Base-by-base conservation (phyloP, 106 monocot species). In the Allium fistulosum region DNA sequence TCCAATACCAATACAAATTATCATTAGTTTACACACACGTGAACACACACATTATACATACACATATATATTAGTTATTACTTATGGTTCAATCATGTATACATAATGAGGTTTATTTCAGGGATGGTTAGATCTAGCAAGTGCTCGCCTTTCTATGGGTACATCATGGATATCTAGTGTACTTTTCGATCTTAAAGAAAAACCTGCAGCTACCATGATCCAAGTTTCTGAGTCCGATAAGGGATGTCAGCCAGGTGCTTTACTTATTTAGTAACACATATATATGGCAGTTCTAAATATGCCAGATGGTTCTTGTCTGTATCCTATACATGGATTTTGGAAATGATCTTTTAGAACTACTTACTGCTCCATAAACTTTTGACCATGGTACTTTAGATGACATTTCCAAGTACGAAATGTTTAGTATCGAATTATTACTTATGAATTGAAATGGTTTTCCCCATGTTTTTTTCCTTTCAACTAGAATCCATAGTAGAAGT, bases 121-220 rank as follows among this genome's bases (percentile, higher is more conserved):
- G 94, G 94, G 94, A 72, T 94, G 94, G 94, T 68, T 94, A 37
- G 94, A 94, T 59, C 74, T 94, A 60, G 87, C 94, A 4, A 80
- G 87, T 74, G 94, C 94, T 65, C 94, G 94, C n/a, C 85, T 91
- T 69, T 95, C 91, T 17, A 95, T 91, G 94, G 88, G 88, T 26
- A 51, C 81, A 46, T 87, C 91, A 17, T 84, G 91, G 11, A 56
- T 95, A 26, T 85, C 88, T 6, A 83, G 82, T 76, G 70, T 66
- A 48, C 26, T 88, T 2, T 74, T 88, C 72, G 79, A 91, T 63
- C 87, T 88, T 26, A 91, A 91, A 77, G 79, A 63, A 53, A 79
- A 88, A 55, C 77, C 83, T 57, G 85, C 91, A 69, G 69, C 88
- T 7, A 91, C 81, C 37, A 82, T 73, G 28, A 47, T 88, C 13